These are phyloP conservation scores for Chaetomium tenue DNA, from an alignment of 495 filamentous ascomycete species.

Conservation along the genomic window DNA sequence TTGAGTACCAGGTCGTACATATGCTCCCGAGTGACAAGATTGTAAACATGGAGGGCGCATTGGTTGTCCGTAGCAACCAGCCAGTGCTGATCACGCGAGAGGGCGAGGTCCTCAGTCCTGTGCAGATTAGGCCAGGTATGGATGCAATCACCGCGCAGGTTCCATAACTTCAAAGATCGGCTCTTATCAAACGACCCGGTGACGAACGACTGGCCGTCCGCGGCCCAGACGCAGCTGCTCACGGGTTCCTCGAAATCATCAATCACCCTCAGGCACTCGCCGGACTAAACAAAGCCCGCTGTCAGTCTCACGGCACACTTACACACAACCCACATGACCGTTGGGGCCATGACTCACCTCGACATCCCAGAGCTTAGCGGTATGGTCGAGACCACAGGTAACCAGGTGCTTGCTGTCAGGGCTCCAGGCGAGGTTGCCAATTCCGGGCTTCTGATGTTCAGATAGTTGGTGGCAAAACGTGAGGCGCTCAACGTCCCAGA, in stretches of 20 bases:
- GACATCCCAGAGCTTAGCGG: slow-evolving; percentile 75
- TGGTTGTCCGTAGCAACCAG: slow-evolving; percentile 74
- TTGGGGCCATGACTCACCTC: slow-evolving; percentile 53
- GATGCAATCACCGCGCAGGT: slow-evolving; percentile 52
- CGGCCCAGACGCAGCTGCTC: slow-evolving; percentile 80
- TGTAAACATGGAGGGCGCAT: slow-evolving; percentile 73
- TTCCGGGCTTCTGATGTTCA: slow-evolving; percentile 59
- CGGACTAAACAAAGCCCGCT: slow-evolving; percentile 59
- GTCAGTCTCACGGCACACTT: not conserved
- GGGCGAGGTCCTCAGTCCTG: slow-evolving; percentile 77
- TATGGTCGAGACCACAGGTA: slow-evolving; percentile 72
- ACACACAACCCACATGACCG: not conserved
- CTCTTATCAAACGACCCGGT: slow-evolving; percentile 72
- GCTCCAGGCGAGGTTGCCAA: slow-evolving; percentile 83
- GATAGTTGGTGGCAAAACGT: slow-evolving; percentile 60
- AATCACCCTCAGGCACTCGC: slow-evolving; percentile 60
- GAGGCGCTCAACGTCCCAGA: slow-evolving; percentile 77
- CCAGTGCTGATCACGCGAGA: slow-evolving; percentile 74
- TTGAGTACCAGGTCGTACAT: slow-evolving; percentile 69
- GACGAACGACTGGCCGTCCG: slow-evolving; percentile 74
- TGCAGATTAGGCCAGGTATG: slow-evolving; percentile 66
- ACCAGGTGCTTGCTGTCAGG: slow-evolving; percentile 84
- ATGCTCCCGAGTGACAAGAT: slow-evolving; percentile 69
- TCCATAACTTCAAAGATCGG: slow-evolving; percentile 68
- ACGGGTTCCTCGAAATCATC: slow-evolving; percentile 75